phyloP scores from a whole-genome alignment of 139 green algal genomes.

The Chlorella sorokiniana region DNA sequence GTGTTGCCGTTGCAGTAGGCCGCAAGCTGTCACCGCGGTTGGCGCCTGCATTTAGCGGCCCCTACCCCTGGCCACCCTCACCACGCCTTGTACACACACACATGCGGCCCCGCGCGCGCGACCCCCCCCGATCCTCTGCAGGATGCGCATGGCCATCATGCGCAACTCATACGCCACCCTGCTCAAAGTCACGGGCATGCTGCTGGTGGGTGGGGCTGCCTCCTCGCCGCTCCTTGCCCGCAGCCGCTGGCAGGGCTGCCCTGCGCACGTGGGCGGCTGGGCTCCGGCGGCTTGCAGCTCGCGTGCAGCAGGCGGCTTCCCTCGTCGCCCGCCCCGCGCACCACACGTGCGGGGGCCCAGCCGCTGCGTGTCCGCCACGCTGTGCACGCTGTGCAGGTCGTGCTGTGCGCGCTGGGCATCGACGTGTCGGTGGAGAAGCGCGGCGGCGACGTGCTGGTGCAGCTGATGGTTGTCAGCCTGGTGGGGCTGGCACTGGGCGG shows the following conservation, averaged over 20 bases:
- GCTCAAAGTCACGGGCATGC: constrained; percentile 37
- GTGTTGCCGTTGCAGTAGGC: no score
- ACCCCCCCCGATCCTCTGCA: background rate
- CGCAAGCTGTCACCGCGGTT: no score
- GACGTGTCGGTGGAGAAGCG: constrained; percentile 34
- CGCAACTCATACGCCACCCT: constrained; percentile 36
- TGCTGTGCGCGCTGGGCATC: constrained; percentile 36
- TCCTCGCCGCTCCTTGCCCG: background rate
- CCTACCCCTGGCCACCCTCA: no score
- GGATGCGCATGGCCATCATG: constrained; percentile 14
- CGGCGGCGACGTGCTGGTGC: background rate
- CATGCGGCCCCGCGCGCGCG: background rate
- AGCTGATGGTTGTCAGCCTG: constrained; percentile 33
- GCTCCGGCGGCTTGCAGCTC: no score
- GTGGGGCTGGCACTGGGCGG: constrained; percentile 25
- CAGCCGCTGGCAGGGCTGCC: no score
- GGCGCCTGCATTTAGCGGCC: no score
- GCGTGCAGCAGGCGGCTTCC: no score
- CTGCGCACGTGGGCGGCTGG: no score
- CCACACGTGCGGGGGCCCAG: no score
- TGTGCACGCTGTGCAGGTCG: constrained; percentile 12
- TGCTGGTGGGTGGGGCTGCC: constrained; percentile 6
- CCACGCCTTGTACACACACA: background rate
- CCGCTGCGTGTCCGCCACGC: background rate
- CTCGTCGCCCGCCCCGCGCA: no score